These are phyloP conservation scores for Dillenia turbinata DNA, from an alignment of 164 flowering plant genomes.

Conservation along the genomic window DNA sequence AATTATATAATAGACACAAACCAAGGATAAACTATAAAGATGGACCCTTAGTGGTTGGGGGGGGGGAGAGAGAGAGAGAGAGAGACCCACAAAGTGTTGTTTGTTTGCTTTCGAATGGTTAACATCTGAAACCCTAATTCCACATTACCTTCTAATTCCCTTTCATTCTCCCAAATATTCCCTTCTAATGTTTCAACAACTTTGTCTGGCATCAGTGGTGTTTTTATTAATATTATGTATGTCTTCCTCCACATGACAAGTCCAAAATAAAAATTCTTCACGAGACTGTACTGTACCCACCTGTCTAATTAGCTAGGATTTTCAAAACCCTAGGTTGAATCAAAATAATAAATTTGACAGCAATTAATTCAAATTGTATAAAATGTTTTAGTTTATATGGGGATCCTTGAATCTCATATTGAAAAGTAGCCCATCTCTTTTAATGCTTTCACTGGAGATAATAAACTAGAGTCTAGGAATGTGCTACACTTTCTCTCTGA, in stretches of 20 bases:
- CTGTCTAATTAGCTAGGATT: conserved; percentile 15
- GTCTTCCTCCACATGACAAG: conserved; percentile 48
- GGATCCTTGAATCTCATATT: conserved; percentile 19
- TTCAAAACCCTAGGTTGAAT: conserved; percentile 57
- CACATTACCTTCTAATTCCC: conserved; percentile 59
- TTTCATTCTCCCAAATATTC: conserved; percentile 82
- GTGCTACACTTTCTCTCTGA: not conserved
- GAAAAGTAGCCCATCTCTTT: conserved; percentile 29
- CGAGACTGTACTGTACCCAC: conserved; percentile 9
- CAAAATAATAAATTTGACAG: conserved; percentile 6
- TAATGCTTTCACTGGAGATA: conserved; percentile 18
- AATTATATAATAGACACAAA: too few relatives aligned
- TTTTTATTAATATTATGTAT: conserved; percentile 19
- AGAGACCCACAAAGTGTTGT: conserved; percentile 27
- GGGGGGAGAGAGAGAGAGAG: not conserved
- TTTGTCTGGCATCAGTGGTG: conserved; percentile 46
- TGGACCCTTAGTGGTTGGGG: conserved; percentile 16
- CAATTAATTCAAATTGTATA: too few relatives aligned
- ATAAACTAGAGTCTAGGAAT: conserved; percentile 5
- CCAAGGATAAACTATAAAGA: not conserved
- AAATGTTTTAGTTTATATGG: conserved; percentile 2
- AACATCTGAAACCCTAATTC: conserved; percentile 35
- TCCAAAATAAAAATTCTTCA: not conserved
- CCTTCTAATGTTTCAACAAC: conserved; percentile 49
- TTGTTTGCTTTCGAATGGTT: conserved; percentile 38